phyloP scores from a whole-genome alignment of 1,284 basidiomycete genomes.

The Malassezia yamatoensis region DNA sequence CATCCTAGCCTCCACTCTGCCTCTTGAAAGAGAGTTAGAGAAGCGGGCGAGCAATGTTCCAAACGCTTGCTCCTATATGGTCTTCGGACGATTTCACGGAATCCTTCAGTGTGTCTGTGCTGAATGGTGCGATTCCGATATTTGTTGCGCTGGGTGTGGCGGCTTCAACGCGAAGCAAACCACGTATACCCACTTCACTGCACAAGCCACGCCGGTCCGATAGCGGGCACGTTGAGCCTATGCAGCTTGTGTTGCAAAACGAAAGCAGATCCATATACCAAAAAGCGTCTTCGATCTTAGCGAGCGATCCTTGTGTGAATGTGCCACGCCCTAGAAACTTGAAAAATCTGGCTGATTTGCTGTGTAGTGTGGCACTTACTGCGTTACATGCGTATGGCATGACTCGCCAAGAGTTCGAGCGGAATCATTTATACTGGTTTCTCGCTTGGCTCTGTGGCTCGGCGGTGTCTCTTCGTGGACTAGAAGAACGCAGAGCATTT shows the following conservation, averaged over 20 bases:
- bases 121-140: slow-evolving; percentile 7
- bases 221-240: neutral
- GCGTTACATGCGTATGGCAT: slow-evolving; percentile 23
- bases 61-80: neutral
- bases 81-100: slow-evolving; percentile 8
- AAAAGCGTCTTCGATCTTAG: neutral
- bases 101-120: slow-evolving; percentile 1
- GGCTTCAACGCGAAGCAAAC: neutral
- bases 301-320: neutral
- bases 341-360: slow-evolving; percentile 25
- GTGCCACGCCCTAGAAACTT: slow-evolving; percentile 12
- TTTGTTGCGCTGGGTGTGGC: neutral
- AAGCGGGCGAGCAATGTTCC: no score
- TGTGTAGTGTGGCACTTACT: slow-evolving; percentile 22
- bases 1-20: no score
- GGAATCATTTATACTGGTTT: slow-evolving; percentile 11
- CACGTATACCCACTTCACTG: neutral
- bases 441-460: neutral
- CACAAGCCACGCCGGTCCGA: neutral
- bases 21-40: no score
- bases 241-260: slow-evolving; percentile 33
- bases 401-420: slow-evolving; percentile 1
- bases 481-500: neutral
- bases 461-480: neutral
- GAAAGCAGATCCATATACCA: slow-evolving; percentile 17